Evolutionary conservation across 495 filamentous ascomycete species (phyloP).

Genomic region (Trichoderma virens): DNA sequence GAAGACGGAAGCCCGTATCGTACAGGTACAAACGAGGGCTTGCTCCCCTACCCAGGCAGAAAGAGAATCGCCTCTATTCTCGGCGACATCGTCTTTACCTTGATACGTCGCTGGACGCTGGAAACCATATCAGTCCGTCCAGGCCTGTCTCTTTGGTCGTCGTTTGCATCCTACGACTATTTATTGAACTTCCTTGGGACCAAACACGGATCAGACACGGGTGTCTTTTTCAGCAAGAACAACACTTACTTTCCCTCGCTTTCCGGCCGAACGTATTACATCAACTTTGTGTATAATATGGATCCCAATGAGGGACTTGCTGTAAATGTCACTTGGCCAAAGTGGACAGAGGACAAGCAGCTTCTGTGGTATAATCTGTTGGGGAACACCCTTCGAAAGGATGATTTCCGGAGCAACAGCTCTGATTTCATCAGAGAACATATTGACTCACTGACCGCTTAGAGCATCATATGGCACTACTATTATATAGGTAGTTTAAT

Average conservation of each 20-base stretch:
- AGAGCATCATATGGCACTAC: background rate
- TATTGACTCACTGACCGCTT: slow-evolving; percentile 17
- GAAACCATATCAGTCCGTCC: slow-evolving; percentile 24
- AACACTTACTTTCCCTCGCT: slow-evolving; percentile 34
- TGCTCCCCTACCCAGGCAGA: slow-evolving; percentile 45
- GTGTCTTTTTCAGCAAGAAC: slow-evolving; percentile 40
- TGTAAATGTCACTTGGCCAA: background rate
- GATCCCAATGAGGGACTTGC: slow-evolving; percentile 35
- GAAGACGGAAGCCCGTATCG: slow-evolving; percentile 44
- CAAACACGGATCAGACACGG: slow-evolving; percentile 47
- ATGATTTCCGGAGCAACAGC: slow-evolving; percentile 49
- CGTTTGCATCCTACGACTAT: slow-evolving; percentile 47
- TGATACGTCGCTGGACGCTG: slow-evolving; percentile 41
- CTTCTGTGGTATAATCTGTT: background rate
- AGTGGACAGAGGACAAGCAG: background rate
- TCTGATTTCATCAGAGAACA: slow-evolving; percentile 43
- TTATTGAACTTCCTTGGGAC: slow-evolving; percentile 46
- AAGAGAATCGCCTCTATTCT: slow-evolving; percentile 55
- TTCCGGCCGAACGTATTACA: slow-evolving; percentile 42
- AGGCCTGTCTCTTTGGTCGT: slow-evolving; percentile 45
- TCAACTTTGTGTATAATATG: slow-evolving; percentile 42
- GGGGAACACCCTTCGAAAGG: slow-evolving; percentile 36
- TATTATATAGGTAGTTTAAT: too few species aligned
- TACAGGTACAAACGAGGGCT: slow-evolving; percentile 44
- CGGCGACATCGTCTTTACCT: slow-evolving; percentile 46